These are phyloP conservation scores for Kandelia obovata DNA, from an alignment of 345 rosid species.

Conservation along the genomic window DNA sequence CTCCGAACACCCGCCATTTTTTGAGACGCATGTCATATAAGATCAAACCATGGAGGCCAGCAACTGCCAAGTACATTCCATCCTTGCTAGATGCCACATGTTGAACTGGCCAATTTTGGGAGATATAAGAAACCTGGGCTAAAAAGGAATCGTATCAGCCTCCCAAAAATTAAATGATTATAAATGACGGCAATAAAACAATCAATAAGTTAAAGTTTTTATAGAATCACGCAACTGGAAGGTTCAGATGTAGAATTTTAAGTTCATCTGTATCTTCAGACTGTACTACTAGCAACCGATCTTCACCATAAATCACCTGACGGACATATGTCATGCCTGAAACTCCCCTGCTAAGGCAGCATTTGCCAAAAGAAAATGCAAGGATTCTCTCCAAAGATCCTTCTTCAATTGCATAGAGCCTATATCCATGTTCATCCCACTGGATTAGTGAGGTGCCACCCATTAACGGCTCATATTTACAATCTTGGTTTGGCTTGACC, in stretches of 20 bases:
- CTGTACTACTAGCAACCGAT: constrained; percentile 91
- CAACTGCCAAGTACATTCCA: constrained; percentile 91
- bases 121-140: constrained; percentile 75
- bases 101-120: constrained; percentile 99
- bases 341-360: constrained; percentile 92
- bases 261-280: constrained; percentile 94
- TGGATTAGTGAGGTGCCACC: constrained; percentile 81
- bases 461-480: constrained; percentile 80
- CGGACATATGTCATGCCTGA: constrained; percentile 90
- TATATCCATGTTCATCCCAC: constrained; percentile 96
- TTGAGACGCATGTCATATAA: constrained; percentile 76
- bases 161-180: constrained; percentile 19
- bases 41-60: constrained; percentile 91
- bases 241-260: constrained; percentile 80
- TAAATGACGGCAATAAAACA: constrained; percentile 12
- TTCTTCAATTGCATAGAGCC: constrained; percentile 87
- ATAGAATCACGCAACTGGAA: constrained; percentile 66
- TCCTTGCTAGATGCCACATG: constrained; percentile 98
- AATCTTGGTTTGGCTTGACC: constrained; percentile 67
- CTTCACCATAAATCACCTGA: constrained; percentile 93
- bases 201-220: neutral
- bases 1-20: constrained; percentile 96
- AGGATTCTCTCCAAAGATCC: constrained; percentile 76
- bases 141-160: constrained; percentile 31
- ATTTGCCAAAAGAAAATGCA: constrained; percentile 91